Conservation (phyloP, 225 moss, liverwort and hornwort species). For the Physcomitrium patens region DNA sequence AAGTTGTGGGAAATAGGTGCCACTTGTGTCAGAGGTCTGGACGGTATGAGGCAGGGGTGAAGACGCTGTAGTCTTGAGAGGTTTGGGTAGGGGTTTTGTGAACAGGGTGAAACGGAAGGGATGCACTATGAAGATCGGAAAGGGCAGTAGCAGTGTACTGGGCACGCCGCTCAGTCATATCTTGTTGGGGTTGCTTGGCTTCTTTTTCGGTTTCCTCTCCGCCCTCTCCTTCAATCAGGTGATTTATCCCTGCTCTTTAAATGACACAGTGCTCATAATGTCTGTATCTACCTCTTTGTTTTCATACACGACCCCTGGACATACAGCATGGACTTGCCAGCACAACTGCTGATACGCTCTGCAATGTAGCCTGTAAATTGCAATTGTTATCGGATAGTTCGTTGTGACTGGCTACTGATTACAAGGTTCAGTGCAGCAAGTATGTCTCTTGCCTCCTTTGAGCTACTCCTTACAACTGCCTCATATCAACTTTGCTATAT, state of each 20-base stretch:
- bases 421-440: no score
- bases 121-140: constrained; percentile 61
- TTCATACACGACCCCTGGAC: not conserved
- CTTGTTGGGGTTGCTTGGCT: constrained; percentile 45
- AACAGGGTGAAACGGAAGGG: constrained; percentile 13
- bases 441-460: no score
- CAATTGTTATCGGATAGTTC: no score
- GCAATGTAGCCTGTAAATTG: no score
- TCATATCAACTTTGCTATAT: not conserved
- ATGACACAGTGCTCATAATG: not conserved
- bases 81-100: constrained; percentile 34
- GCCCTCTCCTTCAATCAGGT: constrained; percentile 65
- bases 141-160: constrained; percentile 48
- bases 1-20: no score
- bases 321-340: no score
- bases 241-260: not conserved
- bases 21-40: no score
- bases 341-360: no score
- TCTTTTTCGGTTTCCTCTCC: constrained; percentile 65
- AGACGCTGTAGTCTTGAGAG: not conserved
- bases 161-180: constrained; percentile 51
- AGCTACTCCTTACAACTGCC: no score
- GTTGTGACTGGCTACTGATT: no score
- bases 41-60: no score
- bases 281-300: not conserved